A percentile compares a stretch with the other conserved stretches of the same genome.
Evolutionary conservation across 2,329 filamentous ascomycete species (phyloP).

Genomic region (Conoideocrella luteorostrata): DNA sequence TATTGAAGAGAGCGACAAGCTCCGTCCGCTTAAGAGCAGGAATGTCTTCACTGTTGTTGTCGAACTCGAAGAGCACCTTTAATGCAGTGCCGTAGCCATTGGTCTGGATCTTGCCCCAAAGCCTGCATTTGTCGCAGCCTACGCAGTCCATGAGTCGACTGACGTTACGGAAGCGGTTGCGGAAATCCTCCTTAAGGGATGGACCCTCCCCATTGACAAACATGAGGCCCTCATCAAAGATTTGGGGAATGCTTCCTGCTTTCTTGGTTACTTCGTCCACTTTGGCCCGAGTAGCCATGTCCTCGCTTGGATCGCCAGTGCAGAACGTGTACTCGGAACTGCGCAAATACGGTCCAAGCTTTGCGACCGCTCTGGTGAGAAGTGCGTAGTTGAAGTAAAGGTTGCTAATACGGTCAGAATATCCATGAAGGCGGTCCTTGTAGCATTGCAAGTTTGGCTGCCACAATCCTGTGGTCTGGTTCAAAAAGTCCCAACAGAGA

Average conservation of each 20-base stretch:
- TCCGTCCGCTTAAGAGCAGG: constrained; percentile 81
- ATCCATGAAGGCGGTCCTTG: constrained; percentile 71
- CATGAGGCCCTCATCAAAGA: constrained; percentile 95
- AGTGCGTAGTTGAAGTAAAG: constrained; percentile 99
- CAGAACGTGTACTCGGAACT: constrained; percentile 76
- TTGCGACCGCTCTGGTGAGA: constrained; percentile 84
- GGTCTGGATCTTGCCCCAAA: constrained; percentile 97
- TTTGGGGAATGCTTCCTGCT: constrained; percentile 64
- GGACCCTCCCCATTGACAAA: constrained; percentile 73
- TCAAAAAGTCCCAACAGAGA: constrained; percentile 91
- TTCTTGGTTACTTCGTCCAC: constrained; percentile 68
- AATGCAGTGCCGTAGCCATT: constrained; percentile 90
- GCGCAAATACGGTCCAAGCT: constrained; percentile 75
- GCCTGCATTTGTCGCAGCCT: constrained; percentile 94
- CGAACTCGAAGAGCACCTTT: constrained; percentile 94
- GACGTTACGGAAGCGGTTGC: constrained; percentile 93
- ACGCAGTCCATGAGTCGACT: constrained; percentile 98
- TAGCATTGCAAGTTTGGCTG: constrained; percentile 87
- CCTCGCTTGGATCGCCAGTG: constrained; percentile 74
- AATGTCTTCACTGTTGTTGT: constrained; percentile 56
- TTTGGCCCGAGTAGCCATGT: constrained; percentile 72
- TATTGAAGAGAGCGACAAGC: constrained; percentile 91
- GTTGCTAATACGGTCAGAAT: constrained; percentile 90
- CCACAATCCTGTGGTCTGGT: constrained; percentile 92
- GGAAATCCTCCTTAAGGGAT: constrained; percentile 91